Percentiles rank a stretch among this genome's conserved stretches.
Evolutionary conservation across 2,329 filamentous ascomycete genomes (phyloP).

Genomic region (Diaporthe australafricana): DNA sequence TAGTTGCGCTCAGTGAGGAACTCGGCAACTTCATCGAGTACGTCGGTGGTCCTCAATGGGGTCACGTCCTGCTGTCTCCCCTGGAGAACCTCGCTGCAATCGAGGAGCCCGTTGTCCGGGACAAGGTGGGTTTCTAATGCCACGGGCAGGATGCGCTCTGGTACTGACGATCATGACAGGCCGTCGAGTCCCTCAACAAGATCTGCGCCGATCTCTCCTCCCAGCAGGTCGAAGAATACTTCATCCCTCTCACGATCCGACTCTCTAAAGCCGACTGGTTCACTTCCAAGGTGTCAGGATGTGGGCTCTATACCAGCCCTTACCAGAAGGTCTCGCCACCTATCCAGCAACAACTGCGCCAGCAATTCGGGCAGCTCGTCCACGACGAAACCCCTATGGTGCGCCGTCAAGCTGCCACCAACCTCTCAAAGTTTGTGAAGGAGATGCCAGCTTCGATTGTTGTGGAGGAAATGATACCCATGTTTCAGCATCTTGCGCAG

Average conservation of each 20-base stretch:
- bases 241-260: constrained; percentile 94
- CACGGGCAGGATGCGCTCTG: constrained; percentile 26
- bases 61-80: constrained; percentile 95
- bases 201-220: constrained; percentile 93
- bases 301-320: constrained; percentile 91
- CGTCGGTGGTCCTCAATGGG: constrained; percentile 92
- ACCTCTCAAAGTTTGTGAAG: constrained; percentile 97
- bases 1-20: constrained; percentile 97
- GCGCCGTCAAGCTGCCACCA: constrained; percentile 93
- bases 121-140: constrained; percentile 78
- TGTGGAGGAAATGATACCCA: constrained; percentile 98
- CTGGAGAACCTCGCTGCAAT: constrained; percentile 98
- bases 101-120: constrained; percentile 95
- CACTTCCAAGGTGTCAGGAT: constrained; percentile 98
- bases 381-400: constrained; percentile 99
- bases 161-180: constrained; percentile 63
- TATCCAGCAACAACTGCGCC: constrained; percentile 91
- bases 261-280: constrained; percentile 99
- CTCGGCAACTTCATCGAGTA: constrained; percentile 97
- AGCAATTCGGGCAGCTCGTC: constrained; percentile 92
- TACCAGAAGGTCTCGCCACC: constrained; percentile 90
- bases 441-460: constrained; percentile 93
- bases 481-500: constrained; percentile 95
- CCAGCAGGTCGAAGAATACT: constrained; percentile 95
- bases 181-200: constrained; percentile 99